These are phyloP conservation scores for Claviceps sorghi DNA, from an alignment of 2,329 filamentous ascomycete genomes.

Conservation along the genomic window DNA sequence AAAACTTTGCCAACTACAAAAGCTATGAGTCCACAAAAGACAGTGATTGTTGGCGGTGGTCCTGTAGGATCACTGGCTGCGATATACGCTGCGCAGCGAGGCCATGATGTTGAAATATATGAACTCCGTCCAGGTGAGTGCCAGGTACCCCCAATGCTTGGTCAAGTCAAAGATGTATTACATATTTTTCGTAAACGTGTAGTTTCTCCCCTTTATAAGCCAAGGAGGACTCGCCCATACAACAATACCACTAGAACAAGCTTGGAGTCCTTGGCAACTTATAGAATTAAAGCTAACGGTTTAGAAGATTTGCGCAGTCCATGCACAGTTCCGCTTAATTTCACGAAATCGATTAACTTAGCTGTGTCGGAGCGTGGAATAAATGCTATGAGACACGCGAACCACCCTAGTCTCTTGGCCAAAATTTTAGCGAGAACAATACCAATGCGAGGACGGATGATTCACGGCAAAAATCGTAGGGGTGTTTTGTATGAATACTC, in stretches of 20 bases:
- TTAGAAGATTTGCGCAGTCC: conserved; percentile 71
- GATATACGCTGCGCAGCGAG: conserved; percentile 78
- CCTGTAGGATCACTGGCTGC: conserved; percentile 87
- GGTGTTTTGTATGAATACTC: conserved; percentile 62
- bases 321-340: conserved; percentile 73
- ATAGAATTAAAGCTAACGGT: background rate
- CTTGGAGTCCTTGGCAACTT: background rate
- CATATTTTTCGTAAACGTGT: background rate
- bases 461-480: conserved; percentile 54
- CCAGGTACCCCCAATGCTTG: background rate
- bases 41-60: conserved; percentile 78
- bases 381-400: conserved; percentile 64
- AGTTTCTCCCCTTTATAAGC: background rate
- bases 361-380: conserved; percentile 89
- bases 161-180: background rate
- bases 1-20: background rate
- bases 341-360: conserved; percentile 96
- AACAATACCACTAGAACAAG: background rate
- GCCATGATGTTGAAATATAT: conserved; percentile 84
- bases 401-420: conserved; percentile 52
- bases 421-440: conserved; percentile 65
- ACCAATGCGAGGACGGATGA: conserved; percentile 94
- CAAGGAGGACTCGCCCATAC: background rate
- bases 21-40: conserved; percentile 35
- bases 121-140: conserved; percentile 75